Base-by-base conservation (phyloP, 257 asterid genomes). In the Nicotiana undulata region DNA sequence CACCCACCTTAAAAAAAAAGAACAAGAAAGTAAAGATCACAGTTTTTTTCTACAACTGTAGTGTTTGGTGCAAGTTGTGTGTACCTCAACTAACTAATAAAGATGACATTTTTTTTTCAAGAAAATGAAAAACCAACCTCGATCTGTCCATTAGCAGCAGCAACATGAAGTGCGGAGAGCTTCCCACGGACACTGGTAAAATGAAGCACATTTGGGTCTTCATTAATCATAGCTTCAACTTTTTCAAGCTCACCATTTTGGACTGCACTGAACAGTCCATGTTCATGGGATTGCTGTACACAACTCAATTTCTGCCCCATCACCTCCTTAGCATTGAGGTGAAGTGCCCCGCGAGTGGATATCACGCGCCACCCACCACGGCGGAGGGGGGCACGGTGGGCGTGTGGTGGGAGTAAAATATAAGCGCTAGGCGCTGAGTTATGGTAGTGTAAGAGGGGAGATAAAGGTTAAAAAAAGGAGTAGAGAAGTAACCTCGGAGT, bases 261-360 rank as follows among this genome's bases (percentile, higher is more conserved):
- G 79, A 92, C 95, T 24, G 92, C 96, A 65, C 32, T 63, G 75
- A 93, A 92, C 37, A 92, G 80, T 56, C 84, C 93, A 31, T 83
- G 83, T 49, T 86, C 95, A 28, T 44, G 85, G 72, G 65, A 7
- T 82, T 82, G 89, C 80, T 83, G 89, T 17, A 81, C 58, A 89
- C 97, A 93, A 63, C 97, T 93, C 72, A 90, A 65, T 4, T 87
- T 81, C 90, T 91, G 97, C 13, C 97, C 98, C 98, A 93, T 93
- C 81, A 28, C 29, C 56, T 80, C 3, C 18, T 11, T 46, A 51
- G 81, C 83, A 86, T 83, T 34, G 79, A 61, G 77, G 77, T 59
- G 32, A 78, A 72, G 22, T 44, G 7, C 31, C 44, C 22, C 12
- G 65, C 32, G 51, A 51, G 60, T 82, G 78, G 4, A 12, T 26